Percentiles rank a stretch among this genome's conserved stretches.
phyloP scores from a whole-genome alignment of 2,329 filamentous ascomycete genomes.

The Fusarium virguliforme region DNA sequence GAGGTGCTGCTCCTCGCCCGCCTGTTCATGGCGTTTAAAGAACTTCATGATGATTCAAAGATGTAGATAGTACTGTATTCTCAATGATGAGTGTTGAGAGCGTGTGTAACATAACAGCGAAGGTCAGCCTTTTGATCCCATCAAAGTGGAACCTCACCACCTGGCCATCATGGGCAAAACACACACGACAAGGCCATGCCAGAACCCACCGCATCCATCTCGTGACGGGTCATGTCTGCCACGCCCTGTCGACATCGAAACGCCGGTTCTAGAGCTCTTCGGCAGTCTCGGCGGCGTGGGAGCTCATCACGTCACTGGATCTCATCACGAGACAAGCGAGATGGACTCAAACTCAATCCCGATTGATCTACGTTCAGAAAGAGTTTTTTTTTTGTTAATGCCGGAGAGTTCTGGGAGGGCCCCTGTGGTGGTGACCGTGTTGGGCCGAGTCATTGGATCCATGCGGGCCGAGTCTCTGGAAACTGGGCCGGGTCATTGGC shows the following conservation, averaged over 20 bases:
- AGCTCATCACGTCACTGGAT: conserved; percentile 39
- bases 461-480: too few relatives aligned
- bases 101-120: conserved; percentile 36
- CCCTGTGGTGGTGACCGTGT: conserved; percentile 39
- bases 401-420: conserved; percentile 14
- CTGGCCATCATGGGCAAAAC: conserved; percentile 35
- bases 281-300: conserved; percentile 37
- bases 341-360: conserved; percentile 21
- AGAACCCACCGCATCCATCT: conserved; percentile 37
- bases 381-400: conserved; percentile 28
- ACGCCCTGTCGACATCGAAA: conserved; percentile 19
- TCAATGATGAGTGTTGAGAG: conserved; percentile 20
- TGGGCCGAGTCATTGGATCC: not conserved
- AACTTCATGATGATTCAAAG: conserved; percentile 41
- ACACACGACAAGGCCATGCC: conserved; percentile 12
- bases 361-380: conserved; percentile 40
- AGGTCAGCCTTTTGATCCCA: conserved; percentile 33
- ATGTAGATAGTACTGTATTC: not conserved
- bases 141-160: not conserved
- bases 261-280: conserved; percentile 30
- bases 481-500: conserved; percentile 23
- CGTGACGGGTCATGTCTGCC: conserved; percentile 41
- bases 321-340: conserved; percentile 20
- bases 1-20: conserved; percentile 42
- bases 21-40: conserved; percentile 44